Conservation (phyloP, 768 basidiomycete genomes). For the Naganishia onofrii region DNA sequence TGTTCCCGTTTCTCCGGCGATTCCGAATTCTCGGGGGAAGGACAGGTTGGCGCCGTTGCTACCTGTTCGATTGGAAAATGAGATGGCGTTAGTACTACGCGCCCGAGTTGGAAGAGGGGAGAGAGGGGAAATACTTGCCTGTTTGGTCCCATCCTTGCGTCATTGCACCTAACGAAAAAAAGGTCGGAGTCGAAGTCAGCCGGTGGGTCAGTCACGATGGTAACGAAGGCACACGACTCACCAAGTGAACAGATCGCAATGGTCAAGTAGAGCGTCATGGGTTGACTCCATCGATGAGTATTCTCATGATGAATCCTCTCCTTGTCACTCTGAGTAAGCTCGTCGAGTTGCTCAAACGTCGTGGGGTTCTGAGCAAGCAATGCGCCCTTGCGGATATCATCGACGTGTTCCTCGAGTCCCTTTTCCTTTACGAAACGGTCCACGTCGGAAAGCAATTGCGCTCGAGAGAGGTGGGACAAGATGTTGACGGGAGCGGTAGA, state of each 20-base stretch:
- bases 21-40: slow-evolving; percentile 50
- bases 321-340: slow-evolving; percentile 45
- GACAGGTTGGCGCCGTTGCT: slow-evolving; percentile 47
- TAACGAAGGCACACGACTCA: no score
- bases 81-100: no score
- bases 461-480: slow-evolving; percentile 6
- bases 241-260: slow-evolving; percentile 39
- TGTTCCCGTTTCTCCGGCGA: background rate
- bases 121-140: no score
- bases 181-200: no score
- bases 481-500: no score
- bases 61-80: slow-evolving; percentile 48
- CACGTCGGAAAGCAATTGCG: slow-evolving; percentile 33
- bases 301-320: slow-evolving; percentile 39
- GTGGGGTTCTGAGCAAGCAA: slow-evolving; percentile 43
- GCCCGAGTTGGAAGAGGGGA: no score
- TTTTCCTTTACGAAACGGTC: slow-evolving; percentile 38
- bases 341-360: slow-evolving; percentile 35
- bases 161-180: no score
- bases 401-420: slow-evolving; percentile 35
- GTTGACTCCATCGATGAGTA: slow-evolving; percentile 47
- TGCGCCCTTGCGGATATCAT: slow-evolving; percentile 38
- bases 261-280: slow-evolving; percentile 43
- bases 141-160: no score
- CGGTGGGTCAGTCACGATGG: no score